A percentile compares a stretch with the other conserved stretches of the same genome.
Evolutionary conservation across 768 basidiomycete genomes (phyloP).

Genomic region (Tricholoma furcatifolium): DNA sequence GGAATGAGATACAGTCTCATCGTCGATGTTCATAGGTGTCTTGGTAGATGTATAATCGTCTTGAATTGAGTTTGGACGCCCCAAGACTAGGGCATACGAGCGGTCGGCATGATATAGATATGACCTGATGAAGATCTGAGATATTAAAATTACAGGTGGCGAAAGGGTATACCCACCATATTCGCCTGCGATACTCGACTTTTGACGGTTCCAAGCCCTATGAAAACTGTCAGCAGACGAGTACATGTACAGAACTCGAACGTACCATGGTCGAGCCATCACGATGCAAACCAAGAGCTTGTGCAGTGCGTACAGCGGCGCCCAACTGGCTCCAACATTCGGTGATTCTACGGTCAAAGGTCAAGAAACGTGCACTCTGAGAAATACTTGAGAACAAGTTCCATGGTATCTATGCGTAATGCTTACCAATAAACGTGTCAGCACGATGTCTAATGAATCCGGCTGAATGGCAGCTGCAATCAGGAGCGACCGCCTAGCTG

Average conservation of each 20-base stretch:
- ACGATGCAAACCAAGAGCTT: conserved; percentile 89
- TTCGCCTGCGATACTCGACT: conserved; percentile 85
- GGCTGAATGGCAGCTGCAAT: conserved; percentile 93
- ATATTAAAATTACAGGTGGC: neutral
- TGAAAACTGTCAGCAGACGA: conserved; percentile 4
- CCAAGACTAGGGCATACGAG: conserved; percentile 88
- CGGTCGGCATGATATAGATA: conserved; percentile 94
- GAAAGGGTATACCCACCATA: conserved; percentile 57
- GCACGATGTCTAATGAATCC: conserved; percentile 89
- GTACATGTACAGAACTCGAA: neutral
- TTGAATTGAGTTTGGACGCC: conserved; percentile 86
- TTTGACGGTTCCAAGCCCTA: conserved; percentile 73
- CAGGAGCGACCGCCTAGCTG: conserved; percentile 83
- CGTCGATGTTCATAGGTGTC: conserved; percentile 71
- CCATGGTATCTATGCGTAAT: conserved; percentile 31
- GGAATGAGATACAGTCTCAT: conserved; percentile 46
- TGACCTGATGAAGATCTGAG: conserved; percentile 47
- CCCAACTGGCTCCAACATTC: conserved; percentile 97
- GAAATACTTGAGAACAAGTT: conserved; percentile 35
- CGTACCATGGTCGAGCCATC: conserved; percentile 82
- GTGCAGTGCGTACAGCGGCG: conserved; percentile 89
- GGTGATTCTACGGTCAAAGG: conserved; percentile 82
- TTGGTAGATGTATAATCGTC: conserved; percentile 86
- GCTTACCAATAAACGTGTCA: conserved; percentile 84
- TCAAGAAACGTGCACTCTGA: conserved; percentile 56